A percentile compares a stretch with the other conserved stretches of the same genome.
phyloP scores from a whole-genome alignment of 2,329 filamentous ascomycete species.

The Neobulgaria alba region DNA sequence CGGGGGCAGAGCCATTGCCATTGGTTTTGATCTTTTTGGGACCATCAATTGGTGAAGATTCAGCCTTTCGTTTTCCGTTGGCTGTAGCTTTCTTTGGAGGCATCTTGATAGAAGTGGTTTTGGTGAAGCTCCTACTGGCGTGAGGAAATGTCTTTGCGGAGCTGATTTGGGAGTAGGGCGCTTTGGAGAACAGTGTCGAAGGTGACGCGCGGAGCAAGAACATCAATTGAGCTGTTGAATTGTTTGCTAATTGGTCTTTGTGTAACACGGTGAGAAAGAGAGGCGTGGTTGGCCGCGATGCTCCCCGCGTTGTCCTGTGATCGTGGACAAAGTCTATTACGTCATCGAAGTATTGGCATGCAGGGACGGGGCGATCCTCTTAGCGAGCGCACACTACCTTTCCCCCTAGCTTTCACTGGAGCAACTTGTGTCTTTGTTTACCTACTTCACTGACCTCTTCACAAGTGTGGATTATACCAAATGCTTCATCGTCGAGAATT shows the following conservation, averaged over 20 bases:
- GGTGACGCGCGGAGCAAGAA: background rate
- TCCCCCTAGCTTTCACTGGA: no score
- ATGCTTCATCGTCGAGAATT: no score
- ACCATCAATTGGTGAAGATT: slow-evolving; percentile 4
- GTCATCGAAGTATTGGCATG: background rate
- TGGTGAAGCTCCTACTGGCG: slow-evolving; percentile 5
- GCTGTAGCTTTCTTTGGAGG: slow-evolving; percentile 15
- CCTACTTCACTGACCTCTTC: no score
- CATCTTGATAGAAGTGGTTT: slow-evolving; percentile 11
- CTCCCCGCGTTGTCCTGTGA: background rate
- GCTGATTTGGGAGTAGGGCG: background rate
- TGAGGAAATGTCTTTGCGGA: background rate
- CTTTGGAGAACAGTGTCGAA: background rate
- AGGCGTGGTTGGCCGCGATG: background rate
- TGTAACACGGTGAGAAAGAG: background rate
- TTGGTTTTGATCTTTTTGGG: slow-evolving; percentile 20
- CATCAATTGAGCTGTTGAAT: no score
- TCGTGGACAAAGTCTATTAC: background rate
- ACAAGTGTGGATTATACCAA: no score
- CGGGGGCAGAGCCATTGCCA: slow-evolving; percentile 6
- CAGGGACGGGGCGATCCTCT: background rate
- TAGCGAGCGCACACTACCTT: background rate
- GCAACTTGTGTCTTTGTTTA: no score
- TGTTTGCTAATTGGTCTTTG: background rate
- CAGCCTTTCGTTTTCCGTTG: slow-evolving; percentile 22